These are phyloP conservation scores for Phlyctochytrium arcticum DNA, from an alignment of 192 early-diverging fungal species.

Conservation along the genomic window DNA sequence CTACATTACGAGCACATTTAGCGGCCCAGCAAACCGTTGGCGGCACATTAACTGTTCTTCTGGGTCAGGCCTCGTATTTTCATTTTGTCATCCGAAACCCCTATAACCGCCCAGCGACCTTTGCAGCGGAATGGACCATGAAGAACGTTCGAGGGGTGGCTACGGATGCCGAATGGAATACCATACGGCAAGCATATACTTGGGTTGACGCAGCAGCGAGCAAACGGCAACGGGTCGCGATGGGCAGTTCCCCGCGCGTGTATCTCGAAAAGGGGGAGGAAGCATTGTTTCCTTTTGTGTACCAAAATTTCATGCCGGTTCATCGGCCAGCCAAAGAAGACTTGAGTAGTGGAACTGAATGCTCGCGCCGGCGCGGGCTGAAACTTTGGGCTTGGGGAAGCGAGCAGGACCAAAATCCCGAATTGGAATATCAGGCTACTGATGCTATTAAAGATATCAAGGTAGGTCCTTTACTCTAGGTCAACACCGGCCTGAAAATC, in stretches of 20 bases:
- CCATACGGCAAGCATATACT: neutral
- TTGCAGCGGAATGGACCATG: slow-evolving; percentile 44
- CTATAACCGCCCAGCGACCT: slow-evolving; percentile 35
- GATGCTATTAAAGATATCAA: too few relatives aligned
- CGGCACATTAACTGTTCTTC: slow-evolving; percentile 29
- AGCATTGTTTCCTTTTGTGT: slow-evolving; percentile 43
- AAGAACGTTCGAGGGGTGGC: slow-evolving; percentile 29
- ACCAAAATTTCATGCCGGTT: too few relatives aligned
- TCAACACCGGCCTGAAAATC: neutral
- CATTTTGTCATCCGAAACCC: slow-evolving; percentile 44
- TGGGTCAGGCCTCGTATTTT: slow-evolving; percentile 43
- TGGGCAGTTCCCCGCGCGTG: neutral
- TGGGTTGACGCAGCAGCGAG: neutral
- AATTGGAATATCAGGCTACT: neutral
- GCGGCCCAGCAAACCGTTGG: slow-evolving; percentile 30
- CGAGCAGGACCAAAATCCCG: too few relatives aligned
- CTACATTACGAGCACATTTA: slow-evolving; percentile 25
- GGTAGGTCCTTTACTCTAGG: too few relatives aligned
- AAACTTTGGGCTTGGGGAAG: too few relatives aligned
- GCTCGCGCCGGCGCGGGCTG: too few relatives aligned
- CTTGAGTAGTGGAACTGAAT: too few relatives aligned
- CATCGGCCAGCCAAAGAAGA: too few relatives aligned
- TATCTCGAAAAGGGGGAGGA: slow-evolving; percentile 31
- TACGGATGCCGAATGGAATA: neutral
- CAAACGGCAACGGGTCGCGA: neutral